Evolutionary conservation across 2,329 filamentous ascomycete genomes (phyloP).

Genomic region (Scolecobasidium constrictum): DNA sequence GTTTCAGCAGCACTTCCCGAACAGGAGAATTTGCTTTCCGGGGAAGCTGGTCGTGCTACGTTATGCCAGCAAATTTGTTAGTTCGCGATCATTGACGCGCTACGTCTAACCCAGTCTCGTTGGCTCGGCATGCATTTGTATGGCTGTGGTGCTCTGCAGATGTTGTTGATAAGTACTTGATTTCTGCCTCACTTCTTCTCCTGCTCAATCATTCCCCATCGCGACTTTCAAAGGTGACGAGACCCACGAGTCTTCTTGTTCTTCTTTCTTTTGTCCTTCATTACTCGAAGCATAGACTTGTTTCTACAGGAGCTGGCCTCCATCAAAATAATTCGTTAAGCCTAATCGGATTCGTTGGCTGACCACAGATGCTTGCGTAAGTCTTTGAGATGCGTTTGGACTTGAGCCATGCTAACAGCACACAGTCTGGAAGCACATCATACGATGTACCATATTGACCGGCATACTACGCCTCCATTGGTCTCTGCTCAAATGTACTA

Average conservation of each 20-base stretch:
- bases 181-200: conserved; percentile 5
- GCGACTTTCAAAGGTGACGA: conserved; percentile 21
- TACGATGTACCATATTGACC: conserved; percentile 26
- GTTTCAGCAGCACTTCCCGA: not conserved
- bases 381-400: conserved; percentile 14
- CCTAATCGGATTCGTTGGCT: conserved; percentile 21
- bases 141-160: too few species aligned
- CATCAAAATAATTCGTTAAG: conserved; percentile 23
- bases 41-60: too few species aligned
- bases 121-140: too few species aligned
- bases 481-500: conserved; percentile 23
- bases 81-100: too few species aligned
- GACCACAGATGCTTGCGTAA: conserved; percentile 20
- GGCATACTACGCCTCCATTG: conserved; percentile 34
- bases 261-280: conserved; percentile 17
- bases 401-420: conserved; percentile 25
- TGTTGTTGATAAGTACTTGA: conserved; percentile 6
- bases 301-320: conserved; percentile 32
- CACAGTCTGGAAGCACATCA: conserved; percentile 15
- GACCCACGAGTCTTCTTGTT: conserved; percentile 27
- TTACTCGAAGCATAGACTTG: conserved; percentile 19
- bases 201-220: conserved; percentile 17
- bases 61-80: too few species aligned
- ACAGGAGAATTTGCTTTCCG: not conserved
- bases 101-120: too few species aligned